Conservation (phyloP, 371 early-diverging fungal genomes). For the Haplosporangium sp. region DNA sequence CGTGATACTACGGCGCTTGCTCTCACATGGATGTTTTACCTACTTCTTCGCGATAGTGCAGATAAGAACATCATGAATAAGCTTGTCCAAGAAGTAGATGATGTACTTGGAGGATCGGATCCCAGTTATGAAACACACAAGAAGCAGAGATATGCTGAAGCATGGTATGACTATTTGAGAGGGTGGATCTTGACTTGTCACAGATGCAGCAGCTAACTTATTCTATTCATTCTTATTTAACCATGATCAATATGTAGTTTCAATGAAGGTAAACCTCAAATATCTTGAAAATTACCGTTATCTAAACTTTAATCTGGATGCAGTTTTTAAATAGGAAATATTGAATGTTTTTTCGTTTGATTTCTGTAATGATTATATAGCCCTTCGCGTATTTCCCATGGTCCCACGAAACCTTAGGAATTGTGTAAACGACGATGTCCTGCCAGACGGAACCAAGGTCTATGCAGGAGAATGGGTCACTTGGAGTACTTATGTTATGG, state of each 20-base stretch:
- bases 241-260: constrained; percentile 7
- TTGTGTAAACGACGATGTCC: constrained; percentile 67
- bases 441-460: constrained; percentile 72
- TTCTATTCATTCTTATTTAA: no score
- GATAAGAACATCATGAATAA: constrained; percentile 14
- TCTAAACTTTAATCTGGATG: neutral
- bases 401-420: constrained; percentile 51
- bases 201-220: no score
- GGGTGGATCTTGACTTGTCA: no score
- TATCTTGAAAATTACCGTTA: no score
- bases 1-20: constrained; percentile 82
- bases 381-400: constrained; percentile 25
- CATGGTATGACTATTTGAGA: constrained; percentile 19
- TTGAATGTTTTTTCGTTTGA: no score
- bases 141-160: constrained; percentile 38
- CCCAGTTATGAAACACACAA: constrained; percentile 34
- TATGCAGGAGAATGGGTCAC: constrained; percentile 61
- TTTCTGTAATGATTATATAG: neutral
- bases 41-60: constrained; percentile 35
- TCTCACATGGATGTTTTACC: constrained; percentile 74
- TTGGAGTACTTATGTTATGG: constrained; percentile 68
- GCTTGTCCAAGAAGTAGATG: constrained; percentile 22
- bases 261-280: constrained; percentile 12
- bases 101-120: constrained; percentile 21
- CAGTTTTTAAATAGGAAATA: constrained; percentile 64